phyloP scores from a whole-genome alignment of 108 stramenopile species.

The Bacterosira constricta region DNA sequence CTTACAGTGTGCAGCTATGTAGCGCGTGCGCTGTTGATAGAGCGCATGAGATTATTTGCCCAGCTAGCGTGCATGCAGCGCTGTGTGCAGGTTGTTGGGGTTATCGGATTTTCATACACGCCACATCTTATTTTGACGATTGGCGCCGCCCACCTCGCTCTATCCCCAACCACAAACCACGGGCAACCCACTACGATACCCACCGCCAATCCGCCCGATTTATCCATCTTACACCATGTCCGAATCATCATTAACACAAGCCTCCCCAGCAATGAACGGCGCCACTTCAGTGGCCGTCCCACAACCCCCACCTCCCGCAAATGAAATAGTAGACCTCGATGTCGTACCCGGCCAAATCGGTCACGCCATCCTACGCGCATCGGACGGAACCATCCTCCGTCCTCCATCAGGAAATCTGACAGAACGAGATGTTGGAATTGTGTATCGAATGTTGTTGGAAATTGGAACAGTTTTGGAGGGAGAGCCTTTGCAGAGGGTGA shows the following conservation, averaged over 20 bases:
- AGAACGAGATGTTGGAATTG: slow-evolving; percentile 26
- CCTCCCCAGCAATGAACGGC: neutral
- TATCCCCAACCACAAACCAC: no score
- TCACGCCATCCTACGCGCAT: slow-evolving; percentile 27
- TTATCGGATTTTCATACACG: no score
- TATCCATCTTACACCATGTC: no score
- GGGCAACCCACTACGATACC: no score
- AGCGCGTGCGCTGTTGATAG: no score
- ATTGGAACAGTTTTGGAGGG: slow-evolving; percentile 36
- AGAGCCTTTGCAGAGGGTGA: slow-evolving; percentile 38
- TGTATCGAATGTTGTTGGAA: slow-evolving; percentile 49
- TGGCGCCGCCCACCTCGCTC: no score
- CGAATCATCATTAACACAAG: neutral
- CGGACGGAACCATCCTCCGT: slow-evolving; percentile 35
- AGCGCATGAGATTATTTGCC: no score
- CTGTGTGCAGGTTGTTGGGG: no score
- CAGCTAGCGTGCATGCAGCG: no score
- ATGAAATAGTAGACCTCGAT: slow-evolving; percentile 25
- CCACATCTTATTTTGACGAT: no score
- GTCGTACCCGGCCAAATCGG: slow-evolving; percentile 44
- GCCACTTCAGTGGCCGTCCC: neutral
- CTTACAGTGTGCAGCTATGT: no score
- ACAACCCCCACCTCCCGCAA: neutral
- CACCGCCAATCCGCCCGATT: no score
- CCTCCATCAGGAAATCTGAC: slow-evolving; percentile 31